phyloP scores from a whole-genome alignment of 1,284 basidiomycete genomes.

The Pseudozyma tsukubaensis region DNA sequence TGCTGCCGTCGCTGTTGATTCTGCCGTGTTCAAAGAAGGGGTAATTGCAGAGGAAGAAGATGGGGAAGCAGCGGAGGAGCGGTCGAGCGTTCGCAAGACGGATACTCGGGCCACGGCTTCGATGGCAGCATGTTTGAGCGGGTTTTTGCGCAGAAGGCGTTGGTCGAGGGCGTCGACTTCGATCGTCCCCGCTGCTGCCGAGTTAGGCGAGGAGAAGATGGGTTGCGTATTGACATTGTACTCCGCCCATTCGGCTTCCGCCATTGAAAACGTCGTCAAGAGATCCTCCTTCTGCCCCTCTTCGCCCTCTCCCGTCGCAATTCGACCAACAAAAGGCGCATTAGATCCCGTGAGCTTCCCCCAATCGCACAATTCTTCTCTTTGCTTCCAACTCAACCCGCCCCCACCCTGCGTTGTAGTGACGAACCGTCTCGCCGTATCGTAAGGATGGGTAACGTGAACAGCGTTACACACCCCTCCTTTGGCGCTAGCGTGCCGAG shows the following conservation, averaged over 20 bases:
- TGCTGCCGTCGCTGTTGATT: not conserved
- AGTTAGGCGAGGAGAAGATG: slow-evolving; percentile 4
- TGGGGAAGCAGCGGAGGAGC: not conserved
- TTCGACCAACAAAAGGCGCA: slow-evolving; percentile 27
- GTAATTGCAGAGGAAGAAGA: too few relatives aligned
- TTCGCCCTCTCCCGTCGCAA: not conserved
- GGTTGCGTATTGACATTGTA: slow-evolving; percentile 5
- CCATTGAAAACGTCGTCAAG: slow-evolving; percentile 18
- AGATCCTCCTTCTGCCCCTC: slow-evolving; percentile 1
- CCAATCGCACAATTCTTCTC: slow-evolving; percentile 31
- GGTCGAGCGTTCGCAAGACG: slow-evolving; percentile 20
- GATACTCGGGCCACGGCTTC: slow-evolving; percentile 23
- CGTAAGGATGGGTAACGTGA: slow-evolving; percentile 51
- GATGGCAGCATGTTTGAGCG: slow-evolving; percentile 62
- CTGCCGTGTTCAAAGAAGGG: too few relatives aligned
- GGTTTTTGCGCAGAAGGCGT: slow-evolving; percentile 49
- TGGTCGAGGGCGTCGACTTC: slow-evolving; percentile 58
- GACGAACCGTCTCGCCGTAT: slow-evolving; percentile 4
- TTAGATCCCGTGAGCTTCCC: slow-evolving; percentile 7
- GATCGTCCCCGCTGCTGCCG: slow-evolving; percentile 18
- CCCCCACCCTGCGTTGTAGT: not conserved
- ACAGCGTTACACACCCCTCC: slow-evolving; percentile 15
- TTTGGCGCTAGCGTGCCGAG: slow-evolving; percentile 23
- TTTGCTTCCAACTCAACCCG: slow-evolving; percentile 7
- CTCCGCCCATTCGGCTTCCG: slow-evolving; percentile 14